Percentiles rank a stretch among this genome's conserved stretches.
These are phyloP conservation scores for Coffea eugenioides DNA, from an alignment of 257 asterid species.

Conservation along the genomic window DNA sequence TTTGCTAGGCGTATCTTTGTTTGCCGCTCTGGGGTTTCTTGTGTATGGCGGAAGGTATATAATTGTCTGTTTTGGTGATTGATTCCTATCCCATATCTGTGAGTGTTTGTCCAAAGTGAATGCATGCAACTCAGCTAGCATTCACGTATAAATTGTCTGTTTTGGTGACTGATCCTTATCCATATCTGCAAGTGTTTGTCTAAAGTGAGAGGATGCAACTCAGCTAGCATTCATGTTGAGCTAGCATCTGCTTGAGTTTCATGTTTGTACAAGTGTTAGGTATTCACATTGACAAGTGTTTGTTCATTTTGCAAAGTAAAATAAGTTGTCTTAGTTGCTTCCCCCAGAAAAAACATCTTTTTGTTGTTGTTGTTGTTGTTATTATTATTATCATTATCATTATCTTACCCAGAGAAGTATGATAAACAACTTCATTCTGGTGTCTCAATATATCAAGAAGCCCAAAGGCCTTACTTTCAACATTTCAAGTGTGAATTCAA, in stretches of 20 bases:
- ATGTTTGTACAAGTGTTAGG: neutral
- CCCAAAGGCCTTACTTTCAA: neutral
- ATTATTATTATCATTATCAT: too few species aligned
- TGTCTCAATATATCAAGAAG: neutral
- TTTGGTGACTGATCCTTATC: neutral
- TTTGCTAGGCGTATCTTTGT: slow-evolving; percentile 73
- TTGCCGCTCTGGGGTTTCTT: slow-evolving; percentile 94
- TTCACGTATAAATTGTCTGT: neutral
- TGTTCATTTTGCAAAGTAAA: neutral
- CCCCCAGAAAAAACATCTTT: too few species aligned
- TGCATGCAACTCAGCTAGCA: neutral
- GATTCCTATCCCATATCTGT: neutral
- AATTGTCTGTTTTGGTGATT: neutral
- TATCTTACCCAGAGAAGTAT: neutral
- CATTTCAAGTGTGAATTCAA: neutral
- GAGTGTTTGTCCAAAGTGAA: neutral
- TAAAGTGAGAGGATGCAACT: neutral
- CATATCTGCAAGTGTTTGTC: neutral
- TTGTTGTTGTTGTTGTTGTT: neutral
- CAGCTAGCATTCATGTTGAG: neutral
- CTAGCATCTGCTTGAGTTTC: neutral
- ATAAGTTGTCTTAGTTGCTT: neutral
- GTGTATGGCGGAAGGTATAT: slow-evolving; percentile 95
- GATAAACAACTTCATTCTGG: neutral
- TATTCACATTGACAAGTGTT: neutral